Evolutionary conservation across 2,329 filamentous ascomycete species (phyloP), one percentile per base, ranked within the genome.

Genomic region (Dactylellina drechsleri): DNA sequence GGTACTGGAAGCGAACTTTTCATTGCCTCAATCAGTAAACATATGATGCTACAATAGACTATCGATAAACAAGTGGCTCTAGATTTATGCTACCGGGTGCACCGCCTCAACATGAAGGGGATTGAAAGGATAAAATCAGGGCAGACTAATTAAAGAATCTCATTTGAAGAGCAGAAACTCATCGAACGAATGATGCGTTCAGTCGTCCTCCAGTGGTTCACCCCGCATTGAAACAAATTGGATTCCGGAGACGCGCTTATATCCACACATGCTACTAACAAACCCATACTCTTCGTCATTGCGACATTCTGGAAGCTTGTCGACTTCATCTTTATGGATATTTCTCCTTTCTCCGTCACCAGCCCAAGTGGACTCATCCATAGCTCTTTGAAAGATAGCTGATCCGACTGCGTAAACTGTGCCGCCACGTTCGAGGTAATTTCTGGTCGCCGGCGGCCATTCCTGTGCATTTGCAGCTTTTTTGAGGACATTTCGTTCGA

Each of bases 221-320:
- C 31, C 31, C 10, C 6, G 31, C 31, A 8, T 8, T 36, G 31
- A 36, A 36, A 36, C 6, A 47, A 47, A n/a, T n/a, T n/a, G 52
- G 20, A 45, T 43, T 10, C 28, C 4, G 8, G 2, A 10, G 18
- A 26, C 54, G 31, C 54, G 54, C 12, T 23, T 12, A 20, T 58
- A 58, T 2, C 78, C 80, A 70, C 79, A 81, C 43, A 72, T 73
- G 56, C 77, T 67, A 61, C 79, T 79, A 56, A 81, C 80, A 67
- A 81, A 80, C 40, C 79, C 79, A 79, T 81, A 82, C 75, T 83
- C 81, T 76, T 79, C 76, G 68, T 82, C 81, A 67, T 83, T 82
- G 68, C 81, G 79, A 77, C 81, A 83, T 52, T 74, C 72, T 52
- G 79, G 78, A 52, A 81, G 59, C 15, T 52, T 60, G 23, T 77